These are phyloP conservation scores for Singerocomus rubriflavus DNA, from an alignment of 1,284 basidiomycete genomes.

Conservation along the genomic window DNA sequence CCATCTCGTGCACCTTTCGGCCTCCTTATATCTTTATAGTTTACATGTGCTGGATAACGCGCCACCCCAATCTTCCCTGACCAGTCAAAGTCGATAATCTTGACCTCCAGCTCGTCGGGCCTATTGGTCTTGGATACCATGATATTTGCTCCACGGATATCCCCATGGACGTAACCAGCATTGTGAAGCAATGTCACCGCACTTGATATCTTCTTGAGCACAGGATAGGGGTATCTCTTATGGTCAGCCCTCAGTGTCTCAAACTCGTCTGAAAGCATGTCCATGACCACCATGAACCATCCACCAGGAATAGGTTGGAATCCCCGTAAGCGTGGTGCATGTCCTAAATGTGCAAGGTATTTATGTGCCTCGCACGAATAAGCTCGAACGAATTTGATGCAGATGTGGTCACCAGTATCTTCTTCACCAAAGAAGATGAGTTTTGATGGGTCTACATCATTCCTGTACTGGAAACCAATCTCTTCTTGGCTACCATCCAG, in stretches of 20 bases:
- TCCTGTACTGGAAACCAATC: no score
- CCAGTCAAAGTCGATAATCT: background rate
- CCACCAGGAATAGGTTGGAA: background rate
- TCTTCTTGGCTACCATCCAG: no score
- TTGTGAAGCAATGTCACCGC: background rate
- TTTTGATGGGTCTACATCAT: no score
- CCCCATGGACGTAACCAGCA: background rate
- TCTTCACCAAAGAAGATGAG: no score
- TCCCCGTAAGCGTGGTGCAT: background rate
- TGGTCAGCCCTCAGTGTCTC: rapidly evolving
- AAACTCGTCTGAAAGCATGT: background rate
- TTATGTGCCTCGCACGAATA: no score
- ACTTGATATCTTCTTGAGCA: background rate
- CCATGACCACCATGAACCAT: background rate
- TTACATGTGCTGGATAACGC: background rate
- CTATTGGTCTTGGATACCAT: background rate
- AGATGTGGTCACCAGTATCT: no score
- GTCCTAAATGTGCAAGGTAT: no score
- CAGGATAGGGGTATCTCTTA: background rate
- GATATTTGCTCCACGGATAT: background rate
- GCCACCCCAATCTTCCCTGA: background rate
- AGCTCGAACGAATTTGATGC: no score
- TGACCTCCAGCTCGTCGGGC: background rate
- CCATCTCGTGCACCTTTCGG: no score
- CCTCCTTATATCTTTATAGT: no score